Evolutionary conservation across 805 yeast genomes (phyloP), one percentile per base, ranked within the genome.

Genomic region (Kodamaea nitidulidarum): DNA sequence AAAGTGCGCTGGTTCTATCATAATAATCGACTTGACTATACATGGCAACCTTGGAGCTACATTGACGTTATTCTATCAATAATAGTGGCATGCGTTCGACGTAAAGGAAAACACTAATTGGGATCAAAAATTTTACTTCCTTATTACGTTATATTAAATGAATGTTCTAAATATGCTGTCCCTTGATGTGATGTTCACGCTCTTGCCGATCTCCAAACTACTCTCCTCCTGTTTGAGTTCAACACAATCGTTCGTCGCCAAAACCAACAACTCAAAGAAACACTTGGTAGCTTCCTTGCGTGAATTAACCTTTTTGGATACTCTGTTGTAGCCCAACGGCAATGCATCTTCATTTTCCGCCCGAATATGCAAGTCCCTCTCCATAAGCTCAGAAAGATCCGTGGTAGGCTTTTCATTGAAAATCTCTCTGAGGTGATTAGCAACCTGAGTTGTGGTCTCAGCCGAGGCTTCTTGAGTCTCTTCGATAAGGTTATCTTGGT

Each of bases 251-350:
- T 78, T 70, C 4, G 93, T 81, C 2, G 95, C 95, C 41, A 88
- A 67, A 3, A 88, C 91, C 49, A 88, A 67, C 55, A 88, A 58
- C 56, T 88, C 95, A 52, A 88, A 88, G 60, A 88, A 88, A 39
- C 85, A 71, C 50, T 78, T 73, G 2, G 87, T 78, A 15, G 88
- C 86, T 49, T 81, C 81, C 47, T 70, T 65, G 52, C 73, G 72
- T 42, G 67, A 66, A 44, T 66, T 63, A 63, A 52, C 53, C 45
- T 30, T 58, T 42, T 15, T 38, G 7, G 43, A n/a, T 3, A 46
- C 46, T 12, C 38, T 46, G 8, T 41, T 42, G 14, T 42, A 26
- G 5, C 64, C 64, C 15, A 57, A 46, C 2, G 65, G 63, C 1
- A 38, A 20, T 15, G 32, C 33, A 2, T 42, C 50, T 4, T 26